Percentiles rank a stretch among this genome's conserved stretches.
Evolutionary conservation across 495 filamentous ascomycete species (phyloP).

Genomic region (Echria macrotheca): DNA sequence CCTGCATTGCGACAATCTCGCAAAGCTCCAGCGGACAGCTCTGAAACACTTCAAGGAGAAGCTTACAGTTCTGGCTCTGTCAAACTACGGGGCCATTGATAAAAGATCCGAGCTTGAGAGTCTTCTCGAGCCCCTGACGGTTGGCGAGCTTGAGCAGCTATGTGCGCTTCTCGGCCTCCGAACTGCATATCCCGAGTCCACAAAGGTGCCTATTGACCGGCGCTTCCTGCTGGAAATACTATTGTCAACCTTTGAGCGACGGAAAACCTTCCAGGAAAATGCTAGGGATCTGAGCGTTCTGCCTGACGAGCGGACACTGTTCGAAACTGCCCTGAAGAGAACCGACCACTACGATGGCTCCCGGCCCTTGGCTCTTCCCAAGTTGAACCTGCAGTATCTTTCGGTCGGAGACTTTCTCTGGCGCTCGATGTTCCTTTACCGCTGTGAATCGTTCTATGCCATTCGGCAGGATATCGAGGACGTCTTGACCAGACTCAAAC

Average conservation of each 20-base stretch:
- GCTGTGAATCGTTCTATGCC: constrained; percentile 89
- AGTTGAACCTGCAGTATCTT: constrained; percentile 92
- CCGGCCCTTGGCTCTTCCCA: constrained; percentile 83
- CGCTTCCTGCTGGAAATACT: constrained; percentile 71
- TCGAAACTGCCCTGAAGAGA: constrained; percentile 74
- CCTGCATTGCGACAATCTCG: constrained; percentile 66
- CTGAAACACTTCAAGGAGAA: constrained; percentile 86
- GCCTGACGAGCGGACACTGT: constrained; percentile 81
- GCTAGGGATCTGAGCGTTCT: constrained; percentile 64
- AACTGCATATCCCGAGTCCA: constrained; percentile 68
- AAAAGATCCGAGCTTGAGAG: constrained; percentile 71
- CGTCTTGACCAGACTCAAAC: constrained; percentile 70
- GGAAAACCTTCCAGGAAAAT: constrained; percentile 76
- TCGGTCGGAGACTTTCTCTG: constrained; percentile 94
- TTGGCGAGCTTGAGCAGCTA: constrained; percentile 65
- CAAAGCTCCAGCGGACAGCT: constrained; percentile 72
- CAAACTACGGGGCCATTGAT: constrained; percentile 86
- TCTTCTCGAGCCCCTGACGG: constrained; percentile 65
- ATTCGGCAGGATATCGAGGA: constrained; percentile 88
- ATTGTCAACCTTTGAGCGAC: constrained; percentile 70
- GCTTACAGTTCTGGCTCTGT: constrained; percentile 80
- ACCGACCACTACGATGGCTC: constrained; percentile 90
- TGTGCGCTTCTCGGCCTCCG: constrained; percentile 69
- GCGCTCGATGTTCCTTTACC: constrained; percentile 82
- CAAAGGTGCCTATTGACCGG: constrained; percentile 56